phyloP scores from a whole-genome alignment of 129 eudicot species.

The Lonicera japonica region DNA sequence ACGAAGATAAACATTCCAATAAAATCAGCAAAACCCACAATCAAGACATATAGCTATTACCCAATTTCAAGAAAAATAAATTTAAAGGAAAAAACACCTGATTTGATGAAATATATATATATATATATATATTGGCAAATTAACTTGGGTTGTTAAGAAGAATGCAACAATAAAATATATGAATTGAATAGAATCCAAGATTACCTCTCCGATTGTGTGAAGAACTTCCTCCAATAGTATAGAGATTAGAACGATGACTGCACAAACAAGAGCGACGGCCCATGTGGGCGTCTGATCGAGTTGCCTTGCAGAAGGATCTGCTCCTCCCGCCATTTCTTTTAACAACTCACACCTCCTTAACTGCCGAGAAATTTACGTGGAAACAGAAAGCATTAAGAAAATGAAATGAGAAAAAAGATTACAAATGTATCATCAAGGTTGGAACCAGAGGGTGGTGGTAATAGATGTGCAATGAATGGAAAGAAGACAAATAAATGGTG shows the following conservation, averaged over 20 bases:
- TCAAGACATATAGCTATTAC: no score
- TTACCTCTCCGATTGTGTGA: conserved; percentile 55
- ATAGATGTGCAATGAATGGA: not conserved
- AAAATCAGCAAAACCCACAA: no score
- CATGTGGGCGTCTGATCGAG: conserved; percentile 82
- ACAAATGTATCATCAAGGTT: not conserved
- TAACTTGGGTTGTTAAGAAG: not conserved
- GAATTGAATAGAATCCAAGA: not conserved
- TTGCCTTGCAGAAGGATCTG: conserved; percentile 19
- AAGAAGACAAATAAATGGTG: not conserved
- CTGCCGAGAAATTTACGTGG: not conserved
- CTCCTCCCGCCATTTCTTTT: conserved; percentile 33
- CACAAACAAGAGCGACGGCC: conserved; percentile 72
- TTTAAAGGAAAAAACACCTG: no score
- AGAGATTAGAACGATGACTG: conserved; percentile 61
- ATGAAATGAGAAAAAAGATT: no score
- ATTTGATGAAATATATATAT: no score
- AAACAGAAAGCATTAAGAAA: not conserved
- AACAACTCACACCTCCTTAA: not conserved
- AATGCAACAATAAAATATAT: no score
- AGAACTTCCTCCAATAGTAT: conserved; percentile 56
- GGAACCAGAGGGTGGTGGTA: not conserved
- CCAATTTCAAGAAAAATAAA: no score
- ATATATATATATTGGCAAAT: no score
- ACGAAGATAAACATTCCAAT: no score